A percentile compares a stretch with the other conserved stretches of the same genome.
These are phyloP conservation scores for Monosiga brevicollis DNA, from an alignment of 78 protist species.

Conservation along the genomic window DNA sequence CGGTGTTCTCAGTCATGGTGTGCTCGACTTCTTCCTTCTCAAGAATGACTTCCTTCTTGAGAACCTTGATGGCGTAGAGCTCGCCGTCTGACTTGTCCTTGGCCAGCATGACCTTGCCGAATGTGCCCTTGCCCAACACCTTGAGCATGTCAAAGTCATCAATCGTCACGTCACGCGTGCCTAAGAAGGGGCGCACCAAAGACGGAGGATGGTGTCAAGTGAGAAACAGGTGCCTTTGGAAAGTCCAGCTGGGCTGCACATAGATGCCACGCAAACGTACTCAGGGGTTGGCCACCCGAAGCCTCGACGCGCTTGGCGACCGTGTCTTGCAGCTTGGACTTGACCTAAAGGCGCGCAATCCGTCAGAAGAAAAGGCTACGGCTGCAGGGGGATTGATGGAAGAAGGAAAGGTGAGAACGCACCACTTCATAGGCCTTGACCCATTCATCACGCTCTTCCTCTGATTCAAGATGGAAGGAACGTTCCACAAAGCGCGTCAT, in stretches of 20 bases:
- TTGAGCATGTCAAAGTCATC: slow-evolving; percentile 36
- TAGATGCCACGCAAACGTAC: no score
- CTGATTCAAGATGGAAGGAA: not conserved
- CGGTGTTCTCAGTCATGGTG: slow-evolving; percentile 12
- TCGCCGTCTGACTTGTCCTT: not conserved
- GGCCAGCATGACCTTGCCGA: slow-evolving; percentile 34
- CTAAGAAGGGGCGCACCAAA: no score
- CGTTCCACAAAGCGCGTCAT: not conserved
- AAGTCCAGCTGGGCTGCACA: no score
- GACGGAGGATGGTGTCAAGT: no score
- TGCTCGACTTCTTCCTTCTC: slow-evolving; percentile 5
- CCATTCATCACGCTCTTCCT: not conserved
- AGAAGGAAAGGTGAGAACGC: no score
- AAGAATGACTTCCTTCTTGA: slow-evolving; percentile 6
- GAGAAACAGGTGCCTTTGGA: no score
- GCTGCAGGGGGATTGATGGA: no score
- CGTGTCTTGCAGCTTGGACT: no score
- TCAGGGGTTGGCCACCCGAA: no score
- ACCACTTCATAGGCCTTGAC: not conserved
- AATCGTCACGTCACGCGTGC: not conserved
- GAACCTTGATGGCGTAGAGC: slow-evolving; percentile 17
- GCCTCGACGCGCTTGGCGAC: no score
- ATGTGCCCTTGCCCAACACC: slow-evolving; percentile 36
- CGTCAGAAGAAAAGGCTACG: no score
- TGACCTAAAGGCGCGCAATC: no score